Conservation (phyloP, 495 filamentous ascomycete species). For the Hyaloscypha hepaticicola region DNA sequence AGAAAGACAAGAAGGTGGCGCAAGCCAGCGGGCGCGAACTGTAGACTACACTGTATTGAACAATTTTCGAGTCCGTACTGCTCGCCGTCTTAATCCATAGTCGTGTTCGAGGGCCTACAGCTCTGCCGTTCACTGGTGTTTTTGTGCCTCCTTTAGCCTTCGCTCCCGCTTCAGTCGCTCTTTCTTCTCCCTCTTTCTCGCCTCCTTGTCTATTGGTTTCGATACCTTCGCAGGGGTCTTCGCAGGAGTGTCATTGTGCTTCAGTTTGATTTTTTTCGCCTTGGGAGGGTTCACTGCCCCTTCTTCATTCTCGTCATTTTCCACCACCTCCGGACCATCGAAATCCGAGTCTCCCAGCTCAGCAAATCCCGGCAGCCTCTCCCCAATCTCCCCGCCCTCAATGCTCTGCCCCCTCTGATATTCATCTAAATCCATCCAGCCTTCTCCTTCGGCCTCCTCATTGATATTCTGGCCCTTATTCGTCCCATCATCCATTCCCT, state of each 20-base stretch:
- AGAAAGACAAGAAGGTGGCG: conserved; percentile 41
- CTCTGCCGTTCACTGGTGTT: conserved; percentile 7
- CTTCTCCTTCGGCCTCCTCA: conserved; percentile 31
- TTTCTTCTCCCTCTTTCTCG: conserved; percentile 43
- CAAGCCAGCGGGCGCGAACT: conserved; percentile 32
- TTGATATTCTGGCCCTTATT: conserved; percentile 5
- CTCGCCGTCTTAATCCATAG: background rate
- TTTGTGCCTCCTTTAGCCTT: conserved; percentile 12
- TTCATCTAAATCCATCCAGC: conserved; percentile 53
- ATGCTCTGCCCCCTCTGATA: conserved; percentile 47
- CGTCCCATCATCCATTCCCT: conserved; percentile 23
- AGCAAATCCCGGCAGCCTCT: conserved; percentile 24
- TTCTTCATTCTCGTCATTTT: conserved; percentile 29
- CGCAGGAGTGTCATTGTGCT: conserved; percentile 8
- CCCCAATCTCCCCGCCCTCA: conserved; percentile 40
- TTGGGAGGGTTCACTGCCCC: conserved; percentile 29
- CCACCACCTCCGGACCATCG: conserved; percentile 18
- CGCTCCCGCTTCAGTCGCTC: conserved; percentile 26
- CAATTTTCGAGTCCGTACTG: background rate
- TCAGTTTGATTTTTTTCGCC: conserved; percentile 32
- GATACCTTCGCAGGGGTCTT: conserved; percentile 8
- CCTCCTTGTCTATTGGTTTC: conserved; percentile 35
- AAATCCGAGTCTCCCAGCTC: conserved; percentile 35
- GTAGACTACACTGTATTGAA: conserved; percentile 21
- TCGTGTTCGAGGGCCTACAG: conserved; percentile 3